Evolutionary conservation across 805 yeast species (phyloP).

Genomic region (Starmerella riodocensis): DNA sequence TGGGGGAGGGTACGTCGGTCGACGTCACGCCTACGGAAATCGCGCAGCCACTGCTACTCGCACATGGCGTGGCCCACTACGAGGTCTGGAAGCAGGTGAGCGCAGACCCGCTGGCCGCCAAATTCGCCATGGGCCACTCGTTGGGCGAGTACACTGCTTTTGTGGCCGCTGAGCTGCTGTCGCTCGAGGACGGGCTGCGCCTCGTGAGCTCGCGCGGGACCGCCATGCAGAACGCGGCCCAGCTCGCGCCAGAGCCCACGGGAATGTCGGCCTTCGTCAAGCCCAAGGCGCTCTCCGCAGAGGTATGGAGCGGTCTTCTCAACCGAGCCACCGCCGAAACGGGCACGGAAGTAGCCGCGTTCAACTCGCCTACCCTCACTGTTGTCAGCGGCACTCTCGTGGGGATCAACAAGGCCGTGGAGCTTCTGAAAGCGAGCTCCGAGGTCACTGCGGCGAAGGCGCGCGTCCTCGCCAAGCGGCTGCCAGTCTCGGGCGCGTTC

Average conservation of each 20-base stretch:
- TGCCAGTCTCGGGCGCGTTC: slow-evolving; percentile 41
- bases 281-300: slow-evolving; percentile 10
- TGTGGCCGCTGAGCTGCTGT: slow-evolving; percentile 29
- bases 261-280: slow-evolving; percentile 19
- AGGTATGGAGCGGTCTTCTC: slow-evolving; percentile 9
- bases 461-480: slow-evolving; percentile 20
- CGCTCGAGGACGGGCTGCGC: slow-evolving; percentile 29
- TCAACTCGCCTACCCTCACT: slow-evolving; percentile 33
- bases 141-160: slow-evolving; percentile 40
- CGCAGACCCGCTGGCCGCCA: neutral
- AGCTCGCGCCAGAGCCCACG: slow-evolving; percentile 22
- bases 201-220: slow-evolving; percentile 36
- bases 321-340: slow-evolving; percentile 9
- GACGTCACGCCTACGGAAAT: slow-evolving; percentile 30
- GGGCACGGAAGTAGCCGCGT: slow-evolving; percentile 33
- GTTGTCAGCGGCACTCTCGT: slow-evolving; percentile 34
- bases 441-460: slow-evolving; percentile 15
- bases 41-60: slow-evolving; percentile 44
- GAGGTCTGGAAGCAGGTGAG: slow-evolving; percentile 13
- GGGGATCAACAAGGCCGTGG: slow-evolving; percentile 24
- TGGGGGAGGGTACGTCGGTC: slow-evolving; percentile 7
- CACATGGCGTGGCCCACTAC: slow-evolving; percentile 30
- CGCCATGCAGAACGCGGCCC: slow-evolving; percentile 35
- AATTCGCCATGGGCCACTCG: slow-evolving; percentile 36
- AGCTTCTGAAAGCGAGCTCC: slow-evolving; percentile 17